Evolutionary conservation across 78 protist genomes (phyloP), one percentile per base, ranked within the genome.

Genomic region (Dictyostelium firmibasis): DNA sequence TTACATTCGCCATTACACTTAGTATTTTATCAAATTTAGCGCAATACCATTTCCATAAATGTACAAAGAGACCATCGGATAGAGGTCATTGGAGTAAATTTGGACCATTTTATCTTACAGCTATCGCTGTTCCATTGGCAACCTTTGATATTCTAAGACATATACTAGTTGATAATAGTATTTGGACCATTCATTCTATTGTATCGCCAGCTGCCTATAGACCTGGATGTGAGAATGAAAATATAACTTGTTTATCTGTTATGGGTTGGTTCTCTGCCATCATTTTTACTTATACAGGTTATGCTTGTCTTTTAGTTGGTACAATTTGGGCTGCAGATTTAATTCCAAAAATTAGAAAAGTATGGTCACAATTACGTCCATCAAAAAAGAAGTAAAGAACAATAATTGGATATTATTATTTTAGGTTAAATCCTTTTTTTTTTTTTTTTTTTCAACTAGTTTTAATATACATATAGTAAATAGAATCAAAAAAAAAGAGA

Each of bases 81-180:
- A 33, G 33, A n/a, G 94, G 94, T 31, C 94, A 89, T 25, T 89
- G 85, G 87, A 35, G 31, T 44, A 89, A 69, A 47, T 89, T 11
- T 64, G 94, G 94, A n/a, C 94, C 94, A 44, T 89, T 89, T 60
- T 89, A 89, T 89, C 50, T 89, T 6, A 81, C 94, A 57, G 75
- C 72, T 25, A 31, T 64, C 10, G 85, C 94, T 14, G 94, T 81
- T 9, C 93, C 93, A 9, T 47, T 89, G 38, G 67, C 75, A 6
- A 81, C 82, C 16, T 35, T 89, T 57, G 94, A 89, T 44, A 64
- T 89, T 18, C 50, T 89, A 0, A 70, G 94, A 60, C 94, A 89
- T 27, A 47, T 89, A 1, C 70, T 89, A 1, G 94, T 89, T 18
- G 94, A 89, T 47, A 89, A 89, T 29, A 43, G 60, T 47, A 16